Percentiles rank a stretch among this genome's conserved stretches.
Conservation (phyloP, 140 eudicot genomes). For the Flaveria floridana region DNA sequence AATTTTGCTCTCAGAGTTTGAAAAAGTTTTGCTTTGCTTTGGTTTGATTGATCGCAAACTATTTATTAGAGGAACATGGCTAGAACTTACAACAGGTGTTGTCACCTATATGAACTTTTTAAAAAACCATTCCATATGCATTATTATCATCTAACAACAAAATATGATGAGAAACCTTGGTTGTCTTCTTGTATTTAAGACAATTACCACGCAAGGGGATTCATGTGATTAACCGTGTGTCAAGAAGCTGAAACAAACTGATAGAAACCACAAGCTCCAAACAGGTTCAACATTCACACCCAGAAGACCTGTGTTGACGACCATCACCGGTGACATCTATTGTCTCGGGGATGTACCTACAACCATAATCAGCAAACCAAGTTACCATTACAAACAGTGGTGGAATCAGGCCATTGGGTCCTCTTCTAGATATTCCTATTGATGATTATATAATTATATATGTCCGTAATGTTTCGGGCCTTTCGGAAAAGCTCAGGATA, state of each 20-base stretch:
- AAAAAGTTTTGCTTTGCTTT: no score
- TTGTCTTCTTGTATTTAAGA: not conserved
- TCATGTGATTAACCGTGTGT: not conserved
- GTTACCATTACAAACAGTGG: not conserved
- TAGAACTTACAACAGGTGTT: not conserved
- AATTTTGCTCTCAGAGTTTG: no score
- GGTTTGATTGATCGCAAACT: no score
- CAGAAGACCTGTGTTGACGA: constrained; percentile 56
- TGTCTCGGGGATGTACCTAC: constrained; percentile 65
- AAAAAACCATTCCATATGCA: not conserved
- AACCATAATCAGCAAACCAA: constrained; percentile 15
- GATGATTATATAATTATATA: no score
- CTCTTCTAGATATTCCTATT: no score
- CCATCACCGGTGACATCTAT: constrained; percentile 57
- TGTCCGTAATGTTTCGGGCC: no score
- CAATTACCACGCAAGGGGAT: not conserved
- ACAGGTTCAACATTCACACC: constrained; percentile 64
- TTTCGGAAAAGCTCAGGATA: no score
- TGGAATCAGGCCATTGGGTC: not conserved
- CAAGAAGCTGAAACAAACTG: not conserved
- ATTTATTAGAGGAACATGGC: no score
- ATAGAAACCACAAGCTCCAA: not conserved
- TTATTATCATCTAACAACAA: not conserved
- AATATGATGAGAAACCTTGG: not conserved
- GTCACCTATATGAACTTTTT: not conserved